Base-by-base conservation (phyloP, 768 basidiomycete genomes). In the Lactifluus echinatus region DNA sequence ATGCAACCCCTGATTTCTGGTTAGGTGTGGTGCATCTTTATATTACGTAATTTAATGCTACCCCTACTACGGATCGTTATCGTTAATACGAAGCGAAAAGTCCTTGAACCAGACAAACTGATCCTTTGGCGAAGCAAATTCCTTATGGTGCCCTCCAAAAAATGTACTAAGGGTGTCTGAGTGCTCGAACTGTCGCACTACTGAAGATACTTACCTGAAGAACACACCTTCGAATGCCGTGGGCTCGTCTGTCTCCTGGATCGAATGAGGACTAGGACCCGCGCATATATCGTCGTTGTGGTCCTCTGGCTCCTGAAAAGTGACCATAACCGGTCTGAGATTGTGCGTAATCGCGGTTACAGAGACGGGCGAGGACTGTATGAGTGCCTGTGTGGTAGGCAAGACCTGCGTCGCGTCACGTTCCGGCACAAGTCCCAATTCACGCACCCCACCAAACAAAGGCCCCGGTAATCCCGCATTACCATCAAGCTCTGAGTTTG, bases 21-120 rank as follows among this genome's bases (percentile, higher is more conserved):
- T 56, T 44, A 40, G 50, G 50, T 0, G 8, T 26, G 21, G 21
- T 15, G 23, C 34, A 36, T 11, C 8, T 31, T 31, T 31, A 7
- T 8, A 31, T 10, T 3, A 3, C n/a, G n/a, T n/a, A n/a, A n/a
- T n/a, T n/a, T n/a, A n/a, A n/a, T n/a, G n/a, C n/a, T n/a, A n/a
- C n/a, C n/a, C n/a, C 21, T 12, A 33, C 42, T 34, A 34, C 33
- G 44, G 24, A 24, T 12, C 11, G 34, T 3, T 44, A 44, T 36
- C 31, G 34, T 69, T 63, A 55, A 66, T 64, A 31, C 36, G 59
- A 60, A 89, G 76, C 15, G 70, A 67, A 63, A 88, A 88, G 62
- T 80, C 81, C 63, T 77, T 87, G 73, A 89, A 91, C 82, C 85
- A 89, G 1, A 78, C 75, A 62, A 83, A 83, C 66, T 90, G 89